These are phyloP conservation scores for Gentiana dahurica DNA, from an alignment of 257 asterid species.

Conservation along the genomic window DNA sequence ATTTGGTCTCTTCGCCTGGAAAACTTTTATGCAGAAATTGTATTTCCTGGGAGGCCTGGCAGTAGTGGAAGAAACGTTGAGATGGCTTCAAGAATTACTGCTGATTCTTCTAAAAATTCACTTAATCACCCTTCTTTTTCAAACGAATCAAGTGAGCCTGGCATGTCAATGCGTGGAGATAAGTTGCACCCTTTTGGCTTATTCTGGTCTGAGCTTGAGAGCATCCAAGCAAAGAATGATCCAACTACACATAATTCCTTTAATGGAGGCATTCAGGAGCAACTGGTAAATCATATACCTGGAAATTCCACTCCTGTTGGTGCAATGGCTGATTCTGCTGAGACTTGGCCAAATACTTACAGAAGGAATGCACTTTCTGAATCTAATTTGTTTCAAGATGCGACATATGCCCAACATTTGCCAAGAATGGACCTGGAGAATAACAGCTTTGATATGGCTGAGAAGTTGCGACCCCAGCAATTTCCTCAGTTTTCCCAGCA, in stretches of 20 bases:
- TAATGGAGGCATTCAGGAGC: conserved; percentile 32
- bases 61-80: conserved; percentile 52
- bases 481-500: conserved; percentile 48
- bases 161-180: conserved; percentile 30
- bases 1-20: conserved; percentile 19
- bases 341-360: conserved; percentile 49
- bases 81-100: conserved; percentile 28
- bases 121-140: conserved; percentile 25
- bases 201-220: conserved; percentile 91
- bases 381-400: conserved; percentile 43
- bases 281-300: conserved; percentile 30
- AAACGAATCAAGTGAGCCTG: conserved; percentile 30
- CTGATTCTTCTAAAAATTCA: conserved; percentile 32
- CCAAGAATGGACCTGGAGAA: conserved; percentile 46
- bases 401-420: conserved; percentile 34
- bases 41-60: conserved; percentile 83
- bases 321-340: conserved; percentile 35
- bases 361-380: conserved; percentile 41
- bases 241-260: conserved; percentile 25
- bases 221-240: conserved; percentile 47
- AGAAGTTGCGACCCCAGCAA: conserved; percentile 49
- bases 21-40: conserved; percentile 38
- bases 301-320: conserved; percentile 40
- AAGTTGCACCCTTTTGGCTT: conserved; percentile 68
- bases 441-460: conserved; percentile 48